These are phyloP conservation scores for Myxozyma melibiosi DNA, from an alignment of 805 yeast genomes.

Conservation along the genomic window DNA sequence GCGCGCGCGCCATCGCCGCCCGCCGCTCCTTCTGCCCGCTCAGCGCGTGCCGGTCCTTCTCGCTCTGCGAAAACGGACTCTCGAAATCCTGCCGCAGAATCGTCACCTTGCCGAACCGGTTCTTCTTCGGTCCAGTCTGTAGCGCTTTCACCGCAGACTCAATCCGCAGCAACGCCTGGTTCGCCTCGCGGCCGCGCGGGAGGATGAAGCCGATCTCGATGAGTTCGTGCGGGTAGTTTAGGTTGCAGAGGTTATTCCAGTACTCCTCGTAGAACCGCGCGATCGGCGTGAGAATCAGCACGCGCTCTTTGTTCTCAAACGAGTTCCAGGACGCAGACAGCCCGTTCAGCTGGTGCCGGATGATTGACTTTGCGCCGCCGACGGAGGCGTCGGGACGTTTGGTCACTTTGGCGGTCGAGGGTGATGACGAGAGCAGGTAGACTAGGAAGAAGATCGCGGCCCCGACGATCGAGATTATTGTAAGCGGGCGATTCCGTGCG, in stretches of 20 bases:
- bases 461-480: constrained; percentile 4
- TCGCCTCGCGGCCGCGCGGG: constrained; percentile 83
- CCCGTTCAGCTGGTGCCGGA: constrained; percentile 78
- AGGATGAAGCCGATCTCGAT: constrained; percentile 89
- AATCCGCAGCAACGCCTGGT: constrained; percentile 67
- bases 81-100: constrained; percentile 86
- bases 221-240: constrained; percentile 81
- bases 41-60: constrained; percentile 77
- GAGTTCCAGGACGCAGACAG: constrained; percentile 73
- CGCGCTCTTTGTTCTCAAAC: constrained; percentile 73
- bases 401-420: background rate
- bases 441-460: constrained; percentile 10
- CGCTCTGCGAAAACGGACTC: constrained; percentile 70
- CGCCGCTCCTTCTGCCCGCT: constrained; percentile 86
- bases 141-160: constrained; percentile 74
- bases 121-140: constrained; percentile 64
- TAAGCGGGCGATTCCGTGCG: constrained; percentile 1
- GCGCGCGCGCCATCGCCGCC: constrained; percentile 86
- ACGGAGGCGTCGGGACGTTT: constrained; percentile 23
- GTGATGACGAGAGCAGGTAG: constrained; percentile 11
- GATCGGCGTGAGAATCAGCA: constrained; percentile 87
- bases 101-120: constrained; percentile 80
- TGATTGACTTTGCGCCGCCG: constrained; percentile 30
- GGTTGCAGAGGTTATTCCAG: constrained; percentile 78
- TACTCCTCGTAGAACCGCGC: constrained; percentile 80